Evolutionary conservation across 1,139 yeast genomes (phyloP).

Genomic region (Yamadazyma dendronema): DNA sequence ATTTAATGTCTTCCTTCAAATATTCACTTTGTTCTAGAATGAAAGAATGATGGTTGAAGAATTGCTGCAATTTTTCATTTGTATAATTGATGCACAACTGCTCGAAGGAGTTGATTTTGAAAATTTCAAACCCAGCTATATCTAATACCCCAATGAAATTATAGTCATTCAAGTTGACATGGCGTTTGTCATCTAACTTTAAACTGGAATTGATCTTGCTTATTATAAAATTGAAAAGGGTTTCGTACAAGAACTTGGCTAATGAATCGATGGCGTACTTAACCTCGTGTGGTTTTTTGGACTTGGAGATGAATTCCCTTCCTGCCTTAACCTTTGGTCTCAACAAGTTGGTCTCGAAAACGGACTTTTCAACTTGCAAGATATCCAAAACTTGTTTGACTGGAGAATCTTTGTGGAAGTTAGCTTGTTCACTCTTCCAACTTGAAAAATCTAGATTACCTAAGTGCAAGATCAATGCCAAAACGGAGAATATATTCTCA

Average conservation of each 20-base stretch:
- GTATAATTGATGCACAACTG: slow-evolving; percentile 96
- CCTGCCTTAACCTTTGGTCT: slow-evolving; percentile 92
- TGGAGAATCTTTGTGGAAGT: slow-evolving; percentile 56
- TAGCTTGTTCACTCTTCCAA: slow-evolving; percentile 78
- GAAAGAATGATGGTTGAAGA: slow-evolving; percentile 96
- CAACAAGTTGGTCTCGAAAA: slow-evolving; percentile 57
- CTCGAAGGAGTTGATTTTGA: slow-evolving; percentile 87
- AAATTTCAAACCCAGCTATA: slow-evolving; percentile 97
- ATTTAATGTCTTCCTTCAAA: slow-evolving; percentile 85
- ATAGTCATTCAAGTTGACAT: slow-evolving; percentile 18
- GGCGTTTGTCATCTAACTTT: slow-evolving; percentile 17
- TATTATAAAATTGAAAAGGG: slow-evolving; percentile 76
- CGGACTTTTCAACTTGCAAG: slow-evolving; percentile 60
- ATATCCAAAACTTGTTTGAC: slow-evolving; percentile 55
- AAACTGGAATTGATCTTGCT: slow-evolving; percentile 73
- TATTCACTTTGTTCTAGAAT: slow-evolving; percentile 96
- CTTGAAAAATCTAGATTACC: slow-evolving; percentile 82
- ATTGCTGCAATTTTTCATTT: slow-evolving; percentile 93
- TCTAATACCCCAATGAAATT: slow-evolving; percentile 91
- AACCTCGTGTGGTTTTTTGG: slow-evolving; percentile 79
- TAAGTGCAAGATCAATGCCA: slow-evolving; percentile 77
- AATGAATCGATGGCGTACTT: slow-evolving; percentile 81
- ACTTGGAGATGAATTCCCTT: slow-evolving; percentile 76
- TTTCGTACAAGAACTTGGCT: slow-evolving; percentile 83
- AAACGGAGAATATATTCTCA: slow-evolving; percentile 57